A percentile compares a stretch with the other conserved stretches of the same genome.
These are phyloP conservation scores for Garcia nutans DNA, from an alignment of 345 rosid genomes.

Conservation along the genomic window DNA sequence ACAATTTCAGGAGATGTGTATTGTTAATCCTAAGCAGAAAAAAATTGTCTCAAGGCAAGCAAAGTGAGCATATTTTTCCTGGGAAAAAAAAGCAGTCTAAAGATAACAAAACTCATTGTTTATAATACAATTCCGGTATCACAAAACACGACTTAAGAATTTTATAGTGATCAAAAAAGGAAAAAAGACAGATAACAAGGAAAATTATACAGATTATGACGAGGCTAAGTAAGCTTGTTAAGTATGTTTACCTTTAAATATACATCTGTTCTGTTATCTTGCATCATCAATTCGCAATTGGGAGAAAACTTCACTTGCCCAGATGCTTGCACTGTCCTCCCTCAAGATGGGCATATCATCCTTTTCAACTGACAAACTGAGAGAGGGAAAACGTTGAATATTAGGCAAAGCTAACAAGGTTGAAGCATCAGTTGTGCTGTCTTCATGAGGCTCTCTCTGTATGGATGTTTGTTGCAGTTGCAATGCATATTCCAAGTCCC, in stretches of 20 bases:
- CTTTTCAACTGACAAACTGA: slow-evolving; percentile 5
- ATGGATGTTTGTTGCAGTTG: slow-evolving; percentile 38
- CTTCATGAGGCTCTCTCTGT: slow-evolving; percentile 25
- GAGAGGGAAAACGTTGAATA: slow-evolving; percentile 35
- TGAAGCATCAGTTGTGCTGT: slow-evolving; percentile 30
- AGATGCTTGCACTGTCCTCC: slow-evolving; percentile 9
- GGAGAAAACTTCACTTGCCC: slow-evolving; percentile 30
- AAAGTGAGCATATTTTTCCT: not conserved
- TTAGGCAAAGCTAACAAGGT: slow-evolving; percentile 14
- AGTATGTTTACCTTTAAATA: not conserved
- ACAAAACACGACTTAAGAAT: not conserved
- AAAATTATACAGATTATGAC: not conserved
- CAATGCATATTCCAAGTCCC: slow-evolving; percentile 54
- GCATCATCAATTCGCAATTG: slow-evolving; percentile 30
- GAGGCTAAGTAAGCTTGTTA: not conserved
- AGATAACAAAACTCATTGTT: not conserved
- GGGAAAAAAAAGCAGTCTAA: no score
- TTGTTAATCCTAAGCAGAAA: not conserved
- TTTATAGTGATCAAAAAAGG: not conserved
- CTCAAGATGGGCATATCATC: slow-evolving; percentile 15
- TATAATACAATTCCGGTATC: not conserved
- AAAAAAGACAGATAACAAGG: not conserved
- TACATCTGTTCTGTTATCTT: slow-evolving; percentile 19
- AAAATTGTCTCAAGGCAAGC: not conserved
- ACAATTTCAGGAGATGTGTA: not conserved